phyloP scores from a whole-genome alignment of 371 early-diverging fungal species.

The Apophysomyces elegans region DNA sequence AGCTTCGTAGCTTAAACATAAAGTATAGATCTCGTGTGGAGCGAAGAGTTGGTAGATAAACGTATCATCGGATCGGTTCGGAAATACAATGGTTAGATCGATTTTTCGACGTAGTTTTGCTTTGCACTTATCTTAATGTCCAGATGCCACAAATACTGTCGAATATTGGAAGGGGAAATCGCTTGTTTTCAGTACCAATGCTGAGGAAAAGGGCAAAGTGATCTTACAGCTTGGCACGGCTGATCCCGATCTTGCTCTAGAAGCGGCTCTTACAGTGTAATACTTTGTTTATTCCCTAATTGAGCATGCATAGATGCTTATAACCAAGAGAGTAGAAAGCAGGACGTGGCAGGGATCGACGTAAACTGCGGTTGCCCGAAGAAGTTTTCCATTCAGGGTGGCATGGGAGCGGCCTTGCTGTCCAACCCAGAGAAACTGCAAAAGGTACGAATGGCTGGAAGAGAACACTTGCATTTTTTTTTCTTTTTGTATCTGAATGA shows the following conservation, averaged over 20 bases:
- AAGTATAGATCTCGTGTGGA: slow-evolving; percentile 83
- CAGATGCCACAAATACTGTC: slow-evolving; percentile 70
- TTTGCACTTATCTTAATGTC: background rate
- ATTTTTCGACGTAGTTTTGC: background rate
- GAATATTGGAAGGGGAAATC: slow-evolving; percentile 65
- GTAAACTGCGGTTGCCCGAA: slow-evolving; percentile 98
- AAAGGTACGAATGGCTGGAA: slow-evolving; percentile 31
- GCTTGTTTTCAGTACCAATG: slow-evolving; percentile 67
- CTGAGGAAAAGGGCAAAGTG: slow-evolving; percentile 65
- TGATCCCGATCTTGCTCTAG: slow-evolving; percentile 83
- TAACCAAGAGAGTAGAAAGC: slow-evolving; percentile 50
- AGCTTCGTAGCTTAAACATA: background rate
- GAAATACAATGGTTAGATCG: slow-evolving; percentile 65
- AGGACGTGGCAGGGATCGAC: slow-evolving; percentile 90
- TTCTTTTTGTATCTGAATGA: background rate
- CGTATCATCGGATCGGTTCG: slow-evolving; percentile 83
- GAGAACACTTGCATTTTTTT: background rate
- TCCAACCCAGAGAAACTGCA: slow-evolving; percentile 82
- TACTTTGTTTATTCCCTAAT: no score
- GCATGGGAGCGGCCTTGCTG: slow-evolving; percentile 96
- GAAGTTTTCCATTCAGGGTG: slow-evolving; percentile 89
- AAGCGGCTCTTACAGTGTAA: slow-evolving; percentile 86
- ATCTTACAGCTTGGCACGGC: slow-evolving; percentile 86
- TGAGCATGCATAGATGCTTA: background rate
- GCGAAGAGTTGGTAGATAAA: slow-evolving; percentile 91